These are phyloP conservation scores for Coemansia sp. DNA, from an alignment of 192 early-diverging fungal genomes.

Conservation along the genomic window DNA sequence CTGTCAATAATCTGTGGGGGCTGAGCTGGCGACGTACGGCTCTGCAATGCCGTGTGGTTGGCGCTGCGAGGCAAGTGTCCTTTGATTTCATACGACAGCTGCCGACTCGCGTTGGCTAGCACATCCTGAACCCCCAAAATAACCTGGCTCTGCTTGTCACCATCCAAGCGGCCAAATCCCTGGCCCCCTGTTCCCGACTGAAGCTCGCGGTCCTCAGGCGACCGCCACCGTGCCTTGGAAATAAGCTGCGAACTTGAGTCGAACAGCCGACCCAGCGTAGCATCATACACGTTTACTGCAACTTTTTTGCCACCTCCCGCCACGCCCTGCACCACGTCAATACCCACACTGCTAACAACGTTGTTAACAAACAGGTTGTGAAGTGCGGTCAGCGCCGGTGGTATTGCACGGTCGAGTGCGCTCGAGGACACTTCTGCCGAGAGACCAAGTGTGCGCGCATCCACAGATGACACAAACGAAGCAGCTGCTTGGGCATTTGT, in stretches of 20 bases:
- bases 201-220: conserved; percentile 33
- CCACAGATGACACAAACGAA: conserved; percentile 42
- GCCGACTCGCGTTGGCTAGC: conserved; percentile 32
- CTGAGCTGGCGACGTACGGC: background rate
- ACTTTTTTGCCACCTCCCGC: conserved; percentile 53
- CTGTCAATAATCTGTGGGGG: conserved; percentile 7
- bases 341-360: conserved; percentile 34
- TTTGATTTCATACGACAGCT: conserved; percentile 44
- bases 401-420: conserved; percentile 21
- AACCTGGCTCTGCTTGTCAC: conserved; percentile 3
- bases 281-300: conserved; percentile 50
- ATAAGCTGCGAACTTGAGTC: conserved; percentile 34
- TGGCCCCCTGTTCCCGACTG: background rate
- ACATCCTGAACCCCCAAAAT: conserved; percentile 25
- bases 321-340: conserved; percentile 53
- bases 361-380: conserved; percentile 40
- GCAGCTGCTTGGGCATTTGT: conserved; percentile 45
- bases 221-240: conserved; percentile 22
- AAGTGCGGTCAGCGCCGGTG: conserved; percentile 24
- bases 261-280: conserved; percentile 40
- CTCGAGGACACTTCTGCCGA: conserved; percentile 29
- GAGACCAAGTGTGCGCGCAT: conserved; percentile 41
- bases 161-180: background rate
- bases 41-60: background rate
- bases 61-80: conserved; percentile 27